Base-by-base conservation (phyloP, 768 basidiomycete genomes). In the Leccinum subgranulosum region DNA sequence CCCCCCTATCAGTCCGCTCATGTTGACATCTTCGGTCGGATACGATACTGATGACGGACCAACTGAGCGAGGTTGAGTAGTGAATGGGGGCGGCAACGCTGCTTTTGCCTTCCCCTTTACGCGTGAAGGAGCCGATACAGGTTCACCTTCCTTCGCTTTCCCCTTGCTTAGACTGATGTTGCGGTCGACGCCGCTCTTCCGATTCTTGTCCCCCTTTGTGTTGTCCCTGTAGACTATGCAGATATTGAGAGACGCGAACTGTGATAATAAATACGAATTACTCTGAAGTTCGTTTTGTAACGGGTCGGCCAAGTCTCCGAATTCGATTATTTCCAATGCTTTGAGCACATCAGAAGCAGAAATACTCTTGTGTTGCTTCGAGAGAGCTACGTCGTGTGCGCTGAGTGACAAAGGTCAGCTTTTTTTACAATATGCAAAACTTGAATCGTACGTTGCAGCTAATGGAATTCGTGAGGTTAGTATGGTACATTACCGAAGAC, bases 301-400 rank as follows among this genome's bases (percentile, higher is more conserved):
- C 45, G 76, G 74, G 33, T 83, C 81, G 0, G 85, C 81, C 45
- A 92, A 74, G 66, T 92, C 89, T 2, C 83, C 82, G 57, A 93
- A 86, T 61, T 92, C 87, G 34, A 92, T 81, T 55, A 83, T 75
- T 66, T 93, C 91, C 9, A 94, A 79, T 0, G 91, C 94, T 67
- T 88, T 91, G 60, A 95, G 82, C 0, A 97, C 92, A 67, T 96
- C 94, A 0, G 92, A 86, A 0, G 92, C 92, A 6, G 92, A 88
- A 45, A 95, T 89, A 57, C 88, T 89, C 72, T 93, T 94, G 71
- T 91, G 91, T 57, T 90, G 87, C 60, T 90, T 87, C 3, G 86
- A 84, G n/a, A 78, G 73, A 0, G 94, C 91, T 17, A 94, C 86
- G 60, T 95, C 94, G 61, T 95, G 94, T 0, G 94, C 90, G 7